These are phyloP conservation scores for Diaporthe eres DNA, from an alignment of 2,329 filamentous ascomycete genomes.

Conservation along the genomic window DNA sequence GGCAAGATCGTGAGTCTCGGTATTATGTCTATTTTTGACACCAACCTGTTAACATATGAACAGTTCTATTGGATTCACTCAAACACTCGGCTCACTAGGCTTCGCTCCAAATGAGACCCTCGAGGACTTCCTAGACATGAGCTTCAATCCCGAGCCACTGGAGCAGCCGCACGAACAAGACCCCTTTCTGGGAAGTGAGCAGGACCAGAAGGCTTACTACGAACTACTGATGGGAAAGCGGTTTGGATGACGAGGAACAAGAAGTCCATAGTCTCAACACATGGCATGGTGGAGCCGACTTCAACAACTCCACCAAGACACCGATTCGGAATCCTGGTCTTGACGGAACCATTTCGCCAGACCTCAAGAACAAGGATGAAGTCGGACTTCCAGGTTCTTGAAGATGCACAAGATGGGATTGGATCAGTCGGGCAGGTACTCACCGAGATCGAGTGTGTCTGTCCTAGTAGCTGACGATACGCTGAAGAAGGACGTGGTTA, in stretches of 20 bases:
- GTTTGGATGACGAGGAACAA: constrained; percentile 36
- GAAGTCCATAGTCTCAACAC: not conserved
- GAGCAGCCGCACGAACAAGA: constrained; percentile 44
- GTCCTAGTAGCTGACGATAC: not conserved
- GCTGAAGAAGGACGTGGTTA: not conserved
- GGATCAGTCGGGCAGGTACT: not conserved
- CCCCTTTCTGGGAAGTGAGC: constrained; percentile 46
- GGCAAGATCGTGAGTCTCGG: constrained; percentile 50
- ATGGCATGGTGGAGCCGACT: not conserved
- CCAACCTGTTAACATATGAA: constrained; percentile 34
- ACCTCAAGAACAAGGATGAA: not conserved
- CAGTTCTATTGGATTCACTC: constrained; percentile 52
- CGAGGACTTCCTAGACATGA: constrained; percentile 55
- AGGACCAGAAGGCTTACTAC: constrained; percentile 55
- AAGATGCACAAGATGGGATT: not conserved
- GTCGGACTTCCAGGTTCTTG: not conserved
- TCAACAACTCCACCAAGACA: not conserved
- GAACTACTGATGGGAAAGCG: constrained; percentile 54
- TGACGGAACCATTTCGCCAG: not conserved
- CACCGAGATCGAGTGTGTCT: not conserved
- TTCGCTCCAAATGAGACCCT: constrained; percentile 55
- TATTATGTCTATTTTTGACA: not conserved
- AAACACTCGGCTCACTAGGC: constrained; percentile 54
- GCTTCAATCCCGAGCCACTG: constrained; percentile 52
- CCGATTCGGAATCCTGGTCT: not conserved